A percentile compares a stretch with the other conserved stretches of the same genome.
Evolutionary conservation across 164 flowering plant species (phyloP).

Genomic region (Berberis thunbergii): DNA sequence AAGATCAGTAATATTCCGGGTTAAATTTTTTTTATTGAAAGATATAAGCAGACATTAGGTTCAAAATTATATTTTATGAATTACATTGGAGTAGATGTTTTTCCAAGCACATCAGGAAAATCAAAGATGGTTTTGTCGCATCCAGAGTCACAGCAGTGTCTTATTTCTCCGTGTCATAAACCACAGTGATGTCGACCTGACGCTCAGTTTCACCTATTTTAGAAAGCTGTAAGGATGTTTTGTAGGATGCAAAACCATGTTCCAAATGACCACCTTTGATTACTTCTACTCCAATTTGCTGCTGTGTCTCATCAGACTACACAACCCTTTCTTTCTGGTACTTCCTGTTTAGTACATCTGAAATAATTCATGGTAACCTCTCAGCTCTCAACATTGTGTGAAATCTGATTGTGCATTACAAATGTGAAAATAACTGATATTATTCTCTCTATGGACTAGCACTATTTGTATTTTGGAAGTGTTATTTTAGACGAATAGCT

Average conservation of each 20-base stretch:
- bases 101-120: constrained; percentile 22
- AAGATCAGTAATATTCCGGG: too few relatives aligned
- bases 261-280: constrained; percentile 33
- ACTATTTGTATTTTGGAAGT: too few relatives aligned
- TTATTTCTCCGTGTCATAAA: constrained; percentile 19
- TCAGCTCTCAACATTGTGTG: too few relatives aligned
- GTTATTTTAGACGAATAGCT: too few relatives aligned
- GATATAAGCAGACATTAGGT: too few relatives aligned
- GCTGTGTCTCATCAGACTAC: constrained; percentile 26
- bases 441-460: too few relatives aligned
- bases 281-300: constrained; percentile 26
- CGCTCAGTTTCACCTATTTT: constrained; percentile 19
- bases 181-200: constrained; percentile 19
- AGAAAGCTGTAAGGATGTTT: constrained; percentile 21
- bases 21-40: too few relatives aligned
- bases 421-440: too few relatives aligned
- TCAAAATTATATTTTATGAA: background rate
- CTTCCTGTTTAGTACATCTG: constrained; percentile 18
- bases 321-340: constrained; percentile 37
- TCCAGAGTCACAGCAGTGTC: constrained; percentile 11
- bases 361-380: background rate
- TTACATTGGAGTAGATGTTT: constrained; percentile 14
- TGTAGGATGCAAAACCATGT: constrained; percentile 29
- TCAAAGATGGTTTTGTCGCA: constrained; percentile 12
- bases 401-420: too few relatives aligned